These are phyloP conservation scores for Zychaea mexicana DNA, from an alignment of 371 early-diverging fungal genomes.

Conservation along the genomic window DNA sequence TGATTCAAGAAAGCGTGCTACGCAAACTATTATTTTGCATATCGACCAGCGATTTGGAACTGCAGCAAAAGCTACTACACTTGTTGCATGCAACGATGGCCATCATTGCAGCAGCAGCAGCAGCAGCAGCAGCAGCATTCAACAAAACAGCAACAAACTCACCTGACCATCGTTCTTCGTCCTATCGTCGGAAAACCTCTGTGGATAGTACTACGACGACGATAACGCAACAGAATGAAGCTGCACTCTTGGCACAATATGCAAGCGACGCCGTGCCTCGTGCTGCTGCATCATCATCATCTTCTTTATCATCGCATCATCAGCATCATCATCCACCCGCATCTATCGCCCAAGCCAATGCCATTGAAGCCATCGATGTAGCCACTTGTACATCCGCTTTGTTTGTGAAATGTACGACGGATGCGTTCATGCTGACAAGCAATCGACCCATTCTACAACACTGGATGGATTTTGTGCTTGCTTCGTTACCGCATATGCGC, in stretches of 20 bases:
- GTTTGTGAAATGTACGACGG: conserved; percentile 63
- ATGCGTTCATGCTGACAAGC: conserved; percentile 57
- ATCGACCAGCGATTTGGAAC: conserved; percentile 49
- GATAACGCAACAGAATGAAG: conserved; percentile 3
- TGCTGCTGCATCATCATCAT: neutral
- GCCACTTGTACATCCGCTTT: conserved; percentile 46
- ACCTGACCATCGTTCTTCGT: conserved; percentile 8
- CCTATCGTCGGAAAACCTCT: conserved; percentile 19
- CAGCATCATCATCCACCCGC: neutral
- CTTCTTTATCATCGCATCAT: too few relatives aligned
- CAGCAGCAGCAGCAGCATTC: conserved; percentile 28
- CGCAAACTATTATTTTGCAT: conserved; percentile 69
- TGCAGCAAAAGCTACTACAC: conserved; percentile 76
- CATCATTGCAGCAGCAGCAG: conserved; percentile 38
- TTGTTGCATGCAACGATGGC: conserved; percentile 63
- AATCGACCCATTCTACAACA: conserved; percentile 73
- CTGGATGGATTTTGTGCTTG: conserved; percentile 78
- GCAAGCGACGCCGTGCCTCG: conserved; percentile 10
- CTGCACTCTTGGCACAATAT: conserved; percentile 13
- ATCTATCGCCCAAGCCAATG: neutral
- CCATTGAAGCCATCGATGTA: conserved; percentile 29
- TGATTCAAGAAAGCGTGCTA: conserved; percentile 60
- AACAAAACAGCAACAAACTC: conserved; percentile 4
- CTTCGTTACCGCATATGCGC: conserved; percentile 63
- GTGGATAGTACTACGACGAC: conserved; percentile 19